Base-by-base conservation (phyloP, 1,139 yeast species). In the Candida sp. region DNA sequence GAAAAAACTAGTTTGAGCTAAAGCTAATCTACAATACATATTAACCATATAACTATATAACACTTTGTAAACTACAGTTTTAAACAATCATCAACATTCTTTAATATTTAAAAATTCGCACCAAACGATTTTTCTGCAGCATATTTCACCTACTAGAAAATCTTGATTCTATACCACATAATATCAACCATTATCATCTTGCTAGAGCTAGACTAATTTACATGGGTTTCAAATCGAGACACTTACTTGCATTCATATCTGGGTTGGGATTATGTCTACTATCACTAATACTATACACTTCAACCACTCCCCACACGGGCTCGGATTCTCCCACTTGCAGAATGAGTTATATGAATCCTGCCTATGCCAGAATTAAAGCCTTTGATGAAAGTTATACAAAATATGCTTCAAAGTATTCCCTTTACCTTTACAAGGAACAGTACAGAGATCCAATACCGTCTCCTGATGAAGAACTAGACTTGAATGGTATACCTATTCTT, bases 401-500 rank as follows among this genome's bases (percentile, higher is more conserved):
- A 42, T 79, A 83, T 58, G 95, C 96, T 1, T 70, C 82, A 39
- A 89, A 89, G 56, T 91, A 90, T 61, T 83, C 91, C 19, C 65
- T 91, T 5, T 88, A 85, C 54, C 70, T 90, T 6, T 95, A 93
- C 62, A 67, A 93, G 46, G 95, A 86, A 55, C 89, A 84, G 51
- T 83, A 81, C 1, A 72, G 79, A 46, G 99, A 93, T 60, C 68
- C 69, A 2, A 68, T 71, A 42, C 81, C 87, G 34, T 11, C 34
- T 12, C 57, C 66, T 15, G 60, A 60, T n/a, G 58, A 63, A 22
- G 65, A 68, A 11, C 66, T 67, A 33, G 61, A 61, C 7, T 60
- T 85, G 30, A 75, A 75, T 41, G 99, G 98, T 0, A 76, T 85
- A 1, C 99, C 99, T 0, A 89, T 88, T 1, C 67, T 95, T 21